phyloP scores from a whole-genome alignment of 2,329 filamentous ascomycete genomes.

The Sphaerostilbella broomeana region DNA sequence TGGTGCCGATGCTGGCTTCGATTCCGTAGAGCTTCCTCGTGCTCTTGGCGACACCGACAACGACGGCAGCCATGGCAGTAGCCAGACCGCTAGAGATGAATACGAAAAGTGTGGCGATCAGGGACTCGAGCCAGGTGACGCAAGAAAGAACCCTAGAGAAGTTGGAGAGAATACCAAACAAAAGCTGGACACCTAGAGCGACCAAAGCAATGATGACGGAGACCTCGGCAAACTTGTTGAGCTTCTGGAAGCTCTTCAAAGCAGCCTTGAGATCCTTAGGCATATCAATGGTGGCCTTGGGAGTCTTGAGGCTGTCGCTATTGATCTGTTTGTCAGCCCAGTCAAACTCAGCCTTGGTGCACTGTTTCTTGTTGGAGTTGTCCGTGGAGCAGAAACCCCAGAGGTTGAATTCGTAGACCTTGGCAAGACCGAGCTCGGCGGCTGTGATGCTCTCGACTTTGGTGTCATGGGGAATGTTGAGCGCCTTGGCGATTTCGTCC shows the following conservation, averaged over 20 bases:
- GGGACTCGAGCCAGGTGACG: slow-evolving; percentile 69
- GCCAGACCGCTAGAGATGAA: slow-evolving; percentile 64
- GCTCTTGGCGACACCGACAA: slow-evolving; percentile 48
- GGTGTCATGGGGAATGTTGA: slow-evolving; percentile 16
- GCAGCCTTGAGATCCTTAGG: slow-evolving; percentile 60
- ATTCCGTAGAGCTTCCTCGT: slow-evolving; percentile 67
- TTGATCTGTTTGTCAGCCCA: slow-evolving; percentile 72
- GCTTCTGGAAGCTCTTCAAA: slow-evolving; percentile 65
- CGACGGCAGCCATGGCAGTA: slow-evolving; percentile 64
- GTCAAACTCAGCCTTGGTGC: slow-evolving; percentile 63
- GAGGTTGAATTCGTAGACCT: slow-evolving; percentile 74
- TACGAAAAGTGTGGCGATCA: slow-evolving; percentile 48
- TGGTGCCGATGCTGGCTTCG: slow-evolving; percentile 56
- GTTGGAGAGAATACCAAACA: slow-evolving; percentile 75
- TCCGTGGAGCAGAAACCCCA: slow-evolving; percentile 78
- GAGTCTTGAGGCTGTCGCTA: slow-evolving; percentile 44
- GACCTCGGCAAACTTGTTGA: slow-evolving; percentile 77
- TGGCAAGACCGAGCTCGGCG: slow-evolving; percentile 54
- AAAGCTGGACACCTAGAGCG: slow-evolving; percentile 62
- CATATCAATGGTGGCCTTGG: slow-evolving; percentile 52
- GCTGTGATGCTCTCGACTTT: slow-evolving; percentile 47
- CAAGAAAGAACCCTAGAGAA: slow-evolving; percentile 78
- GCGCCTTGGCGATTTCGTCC: slow-evolving; percentile 25
- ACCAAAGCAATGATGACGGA: slow-evolving; percentile 70
- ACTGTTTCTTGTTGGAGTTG: slow-evolving; percentile 49